Evolutionary conservation across 176 grass and related monocot species (phyloP), one percentile per base, ranked within the genome.

Genomic region (Bromus sterilis): DNA sequence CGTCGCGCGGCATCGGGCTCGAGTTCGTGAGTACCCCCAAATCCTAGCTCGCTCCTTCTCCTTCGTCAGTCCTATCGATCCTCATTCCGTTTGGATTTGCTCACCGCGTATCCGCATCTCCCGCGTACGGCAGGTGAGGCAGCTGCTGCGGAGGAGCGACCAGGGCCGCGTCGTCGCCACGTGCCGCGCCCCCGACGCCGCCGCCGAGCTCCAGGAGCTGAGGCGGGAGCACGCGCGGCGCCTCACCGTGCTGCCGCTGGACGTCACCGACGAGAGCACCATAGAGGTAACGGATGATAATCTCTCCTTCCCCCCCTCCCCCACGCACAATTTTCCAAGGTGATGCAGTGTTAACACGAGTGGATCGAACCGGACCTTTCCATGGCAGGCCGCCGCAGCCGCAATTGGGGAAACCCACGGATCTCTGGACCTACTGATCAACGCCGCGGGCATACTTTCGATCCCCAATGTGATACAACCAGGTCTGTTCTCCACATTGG

Each of bases 1-100:
- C 92, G 39, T 95, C 95, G 6, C 82, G 92, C 57, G 92, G 95
- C 66, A 93, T 98, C 78, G 92, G 90, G 43, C 95, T 95, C 48
- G 90, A 98, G 88, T 93, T 98, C 44, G 95, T 98, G 74, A 89
- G 92, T 75, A 13, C 11, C 46, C 42, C 46, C 16, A 2, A 20
- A 13, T 32, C 13, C 16, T 18, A 21, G 11, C 51, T 66, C 37
- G 23, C 4, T 65, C 57, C 8, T 21, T 44, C 9, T 6, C 67
- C 49, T 21, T 11, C 18, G 0, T 39, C 34, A 2, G 46, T 20
- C 46, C 46, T 49, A 7, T 49, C 4, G 16, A 0, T 66, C 62
- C 66, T 12, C 37, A 28, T 71, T 44, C 7, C 3, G 34, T 49
- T 12, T n/a, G 8, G 26, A 25, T 69, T 44, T 21, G 44, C 44